Conservation (phyloP, 805 yeast species). For the Yarrowia yakushimensis region DNA sequence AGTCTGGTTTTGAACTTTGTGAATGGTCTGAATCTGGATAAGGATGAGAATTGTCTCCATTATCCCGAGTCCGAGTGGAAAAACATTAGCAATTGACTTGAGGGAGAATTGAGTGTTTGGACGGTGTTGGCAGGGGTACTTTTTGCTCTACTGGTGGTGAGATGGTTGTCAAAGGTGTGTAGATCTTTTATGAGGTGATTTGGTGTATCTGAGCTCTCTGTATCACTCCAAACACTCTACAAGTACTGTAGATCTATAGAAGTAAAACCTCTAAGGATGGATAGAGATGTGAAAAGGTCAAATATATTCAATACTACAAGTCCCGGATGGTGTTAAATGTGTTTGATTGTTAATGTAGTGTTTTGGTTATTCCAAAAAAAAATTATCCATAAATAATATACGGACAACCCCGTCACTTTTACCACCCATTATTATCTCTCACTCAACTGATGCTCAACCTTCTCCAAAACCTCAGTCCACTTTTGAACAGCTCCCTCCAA, state of each 20-base stretch:
- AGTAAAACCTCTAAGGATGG: too few species aligned
- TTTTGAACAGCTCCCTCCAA: neutral
- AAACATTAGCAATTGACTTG: constrained; percentile 11
- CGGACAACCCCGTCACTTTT: too few species aligned
- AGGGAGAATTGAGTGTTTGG: neutral
- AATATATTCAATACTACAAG: too few species aligned
- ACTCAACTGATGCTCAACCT: neutral
- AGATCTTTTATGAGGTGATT: too few species aligned
- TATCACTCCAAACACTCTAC: too few species aligned
- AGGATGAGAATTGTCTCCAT: constrained; percentile 22
- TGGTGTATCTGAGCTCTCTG: too few species aligned
- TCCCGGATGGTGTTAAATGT: too few species aligned
- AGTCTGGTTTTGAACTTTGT: constrained; percentile 32
- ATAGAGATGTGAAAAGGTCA: too few species aligned
- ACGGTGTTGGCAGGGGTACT: neutral
- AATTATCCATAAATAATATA: too few species aligned
- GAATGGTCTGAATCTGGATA: constrained; percentile 21
- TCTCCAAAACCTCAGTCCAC: neutral
- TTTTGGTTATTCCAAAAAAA: too few species aligned
- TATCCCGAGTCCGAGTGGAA: constrained; percentile 25
- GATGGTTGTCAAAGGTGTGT: neutral
- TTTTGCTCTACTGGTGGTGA: neutral
- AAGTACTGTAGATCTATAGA: too few species aligned
- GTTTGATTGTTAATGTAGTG: too few species aligned
- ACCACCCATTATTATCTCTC: neutral